Evolutionary conservation across 2,329 filamentous ascomycete species (phyloP).

Genomic region (Beauveria asiatica): DNA sequence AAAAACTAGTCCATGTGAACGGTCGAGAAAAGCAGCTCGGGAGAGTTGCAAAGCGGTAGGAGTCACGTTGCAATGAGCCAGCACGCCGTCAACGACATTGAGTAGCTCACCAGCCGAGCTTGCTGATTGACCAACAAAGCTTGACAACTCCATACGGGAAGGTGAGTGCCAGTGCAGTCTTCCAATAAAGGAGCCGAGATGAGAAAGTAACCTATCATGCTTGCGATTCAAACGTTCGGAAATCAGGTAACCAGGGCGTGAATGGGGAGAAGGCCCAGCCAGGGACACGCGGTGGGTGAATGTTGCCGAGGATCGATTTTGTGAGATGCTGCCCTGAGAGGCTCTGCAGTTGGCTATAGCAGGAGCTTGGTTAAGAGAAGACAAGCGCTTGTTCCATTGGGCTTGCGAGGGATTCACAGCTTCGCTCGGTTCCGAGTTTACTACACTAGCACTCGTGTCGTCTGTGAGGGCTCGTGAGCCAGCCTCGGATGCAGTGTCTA

Average conservation of each 20-base stretch:
- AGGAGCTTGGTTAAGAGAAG: constrained; percentile 29
- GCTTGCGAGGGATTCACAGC: constrained; percentile 26
- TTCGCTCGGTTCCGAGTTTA: constrained; percentile 28
- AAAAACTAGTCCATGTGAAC: constrained; percentile 70
- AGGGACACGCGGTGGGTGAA: constrained; percentile 71
- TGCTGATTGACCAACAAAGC: constrained; percentile 76
- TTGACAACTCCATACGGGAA: constrained; percentile 72
- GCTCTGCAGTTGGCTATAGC: constrained; percentile 23
- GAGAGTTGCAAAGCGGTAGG: constrained; percentile 59
- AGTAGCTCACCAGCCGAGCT: constrained; percentile 73
- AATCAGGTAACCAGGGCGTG: constrained; percentile 63
- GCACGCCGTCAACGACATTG: constrained; percentile 72
- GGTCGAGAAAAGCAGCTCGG: constrained; percentile 68
- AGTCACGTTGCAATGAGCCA: constrained; percentile 63
- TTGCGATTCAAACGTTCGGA: constrained; percentile 72
- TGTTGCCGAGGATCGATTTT: constrained; percentile 42
- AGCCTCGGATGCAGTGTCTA: constrained; percentile 27
- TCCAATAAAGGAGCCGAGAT: constrained; percentile 88
- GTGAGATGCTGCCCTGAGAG: constrained; percentile 28
- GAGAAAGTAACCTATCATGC: constrained; percentile 83
- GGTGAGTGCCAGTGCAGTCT: constrained; percentile 85
- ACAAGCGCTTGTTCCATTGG: constrained; percentile 38
- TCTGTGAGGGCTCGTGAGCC: constrained; percentile 29
- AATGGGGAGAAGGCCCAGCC: constrained; percentile 55
- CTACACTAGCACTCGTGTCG: constrained; percentile 25